Conservation (phyloP, 305 asterid species). For the Fraxinus dipetala region DNA sequence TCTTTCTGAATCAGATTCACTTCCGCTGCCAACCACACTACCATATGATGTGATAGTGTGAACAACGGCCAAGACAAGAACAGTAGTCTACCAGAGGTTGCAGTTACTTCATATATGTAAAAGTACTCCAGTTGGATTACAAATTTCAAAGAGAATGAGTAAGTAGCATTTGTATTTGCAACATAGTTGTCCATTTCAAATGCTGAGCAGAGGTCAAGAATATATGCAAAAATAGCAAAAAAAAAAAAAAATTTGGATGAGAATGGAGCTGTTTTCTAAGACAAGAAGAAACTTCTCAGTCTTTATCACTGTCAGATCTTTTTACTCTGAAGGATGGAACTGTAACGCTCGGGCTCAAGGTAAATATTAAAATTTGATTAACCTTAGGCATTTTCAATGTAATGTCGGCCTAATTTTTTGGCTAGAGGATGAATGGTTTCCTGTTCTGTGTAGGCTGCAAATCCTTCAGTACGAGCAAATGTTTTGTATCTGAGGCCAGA, state of each 20-base stretch:
- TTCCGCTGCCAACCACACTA: too few relatives aligned
- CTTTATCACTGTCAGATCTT: slow-evolving; percentile 72
- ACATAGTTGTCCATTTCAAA: slow-evolving; percentile 44
- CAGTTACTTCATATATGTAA: not conserved
- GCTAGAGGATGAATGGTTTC: slow-evolving; percentile 17
- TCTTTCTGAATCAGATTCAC: too few relatives aligned
- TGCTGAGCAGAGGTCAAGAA: slow-evolving; percentile 58
- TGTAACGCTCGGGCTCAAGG: slow-evolving; percentile 67
- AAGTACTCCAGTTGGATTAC: not conserved
- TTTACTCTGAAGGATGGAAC: slow-evolving; percentile 59
- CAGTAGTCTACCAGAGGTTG: too few relatives aligned
- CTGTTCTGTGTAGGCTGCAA: slow-evolving; percentile 51
- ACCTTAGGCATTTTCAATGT: not conserved
- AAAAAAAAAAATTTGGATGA: slow-evolving; percentile 60
- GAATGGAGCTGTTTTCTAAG: slow-evolving; percentile 77
- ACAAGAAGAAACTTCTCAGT: slow-evolving; percentile 87
- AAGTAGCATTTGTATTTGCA: slow-evolving; percentile 16
- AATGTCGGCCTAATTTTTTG: slow-evolving; percentile 4
- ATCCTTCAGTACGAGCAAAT: slow-evolving; percentile 92
- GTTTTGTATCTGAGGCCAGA: slow-evolving; percentile 66
- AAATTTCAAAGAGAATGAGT: not conserved
- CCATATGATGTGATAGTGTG: too few relatives aligned
- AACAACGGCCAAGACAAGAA: too few relatives aligned
- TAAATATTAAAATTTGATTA: slow-evolving; percentile 23
- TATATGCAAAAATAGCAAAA: slow-evolving; percentile 66